Evolutionary conservation across 148 eudicot species (phyloP), one percentile per base, ranked within the genome.

Genomic region (Heliosperma pusillum): DNA sequence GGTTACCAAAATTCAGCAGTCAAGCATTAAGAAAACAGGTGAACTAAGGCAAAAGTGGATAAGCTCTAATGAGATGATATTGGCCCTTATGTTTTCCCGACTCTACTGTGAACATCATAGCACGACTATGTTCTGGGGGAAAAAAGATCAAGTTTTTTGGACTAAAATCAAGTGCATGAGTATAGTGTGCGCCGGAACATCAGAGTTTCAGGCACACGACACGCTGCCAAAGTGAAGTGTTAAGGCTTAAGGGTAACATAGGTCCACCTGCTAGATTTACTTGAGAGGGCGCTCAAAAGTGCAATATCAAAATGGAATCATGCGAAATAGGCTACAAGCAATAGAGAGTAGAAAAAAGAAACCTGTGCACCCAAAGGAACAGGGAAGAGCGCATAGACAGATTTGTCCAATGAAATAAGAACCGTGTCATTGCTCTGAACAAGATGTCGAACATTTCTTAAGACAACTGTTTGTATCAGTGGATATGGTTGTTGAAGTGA

Each of bases 281-380:
- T 19, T 47, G 27, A 61, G 29, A 56, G 40, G 15, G 21, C 16
- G 59, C 21, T 19, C 15, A 70, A 56, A 67, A 67, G 70, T 67
- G 26, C 21, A 67, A 40, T 20, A 40, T 42, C 22, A 7, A 30
- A 42, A 42, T 22, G 44, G 57, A 36, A 36, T 21, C 25, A 58
- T 64, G 40, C 44, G 11, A 19, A 53, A 60, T 21, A 70, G 20
- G 30, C 57, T 60, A 45, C 58, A 17, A 17, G 20, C 16, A 4
- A 56, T 24, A 22, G 42, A 74, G 40, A 29, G 42, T 27, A 69
- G n/a, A 57, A 36, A 27, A 67, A 33, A 47, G 74, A 59, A 85
- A 95, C 99, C 97, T 96, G 99, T 52, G 97, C 99, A 70, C 99
- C 99, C 83, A 96, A 85, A 76, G 99, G 99, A 78, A 96, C 97